Base-by-base conservation (phyloP, 306 rosid species). In the Comarum palustre region DNA sequence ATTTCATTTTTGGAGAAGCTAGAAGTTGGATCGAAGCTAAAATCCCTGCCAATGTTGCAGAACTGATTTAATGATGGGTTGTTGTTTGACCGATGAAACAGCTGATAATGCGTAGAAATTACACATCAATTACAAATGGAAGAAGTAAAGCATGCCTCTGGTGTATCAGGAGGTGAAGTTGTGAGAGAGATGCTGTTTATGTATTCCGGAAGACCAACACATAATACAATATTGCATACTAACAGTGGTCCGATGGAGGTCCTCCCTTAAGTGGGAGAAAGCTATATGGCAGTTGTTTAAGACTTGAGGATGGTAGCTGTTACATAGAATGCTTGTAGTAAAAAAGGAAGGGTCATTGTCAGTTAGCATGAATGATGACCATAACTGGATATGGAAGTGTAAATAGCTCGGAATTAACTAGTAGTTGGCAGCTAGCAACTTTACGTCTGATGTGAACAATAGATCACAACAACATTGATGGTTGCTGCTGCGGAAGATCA, bases 1-100 rank as follows among this genome's bases (percentile, higher is more conserved):
- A 71, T 90, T 48, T 75, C 82, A 43, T 86, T 93, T 78, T 83
- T 93, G 66, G 81, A 80, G 63, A 88, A 81, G 63, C 89, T 93
- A 41, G 75, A 80, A 86, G 77, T 93, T 55, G 96, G 98, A 68
- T 79, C 82, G 10, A 73, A 72, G 38, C 75, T 77, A 50, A 80
- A 77, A 76, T 10, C 69, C 43, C 20, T 27, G 22, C 48, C n/a
- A 81, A 52, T 42, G 24, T 77, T 52, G 54, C 11, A 3, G 43
- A 69, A 62, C 47, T 13, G 57, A 74, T 48, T 65, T 57, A 62
- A 11, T 25, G 25, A 48, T 42, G 79, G 34, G 24, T 1, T 27
- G 46, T 57, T 41, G 38, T 22, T 31, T 43, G 31, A 20, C 36
- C n/a, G 68, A 14, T 39, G 14, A 57, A 11, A 69, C 24, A 41